Conservation (phyloP, 441 rosid genomes). For the Gossypium schwendimanii region DNA sequence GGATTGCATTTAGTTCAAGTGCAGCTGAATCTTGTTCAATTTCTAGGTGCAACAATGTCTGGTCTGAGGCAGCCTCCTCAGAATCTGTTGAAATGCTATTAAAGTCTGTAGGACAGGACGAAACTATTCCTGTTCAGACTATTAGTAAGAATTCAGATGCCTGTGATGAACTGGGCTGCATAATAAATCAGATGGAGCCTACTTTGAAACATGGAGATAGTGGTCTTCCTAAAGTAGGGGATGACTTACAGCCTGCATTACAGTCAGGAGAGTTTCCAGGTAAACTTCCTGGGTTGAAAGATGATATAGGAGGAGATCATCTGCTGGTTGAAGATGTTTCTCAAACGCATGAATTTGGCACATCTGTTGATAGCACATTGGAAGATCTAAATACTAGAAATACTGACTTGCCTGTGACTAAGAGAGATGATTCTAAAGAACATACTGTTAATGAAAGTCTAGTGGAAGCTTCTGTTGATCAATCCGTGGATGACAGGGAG, state of each 20-base stretch:
- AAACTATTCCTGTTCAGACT: slow-evolving; percentile 40
- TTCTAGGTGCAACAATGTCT: slow-evolving; percentile 80
- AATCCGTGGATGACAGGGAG: slow-evolving; percentile 27
- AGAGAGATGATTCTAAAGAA: slow-evolving; percentile 19
- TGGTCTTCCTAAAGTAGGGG: slow-evolving; percentile 30
- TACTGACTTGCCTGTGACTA: slow-evolving; percentile 20
- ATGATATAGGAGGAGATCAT: slow-evolving; percentile 33
- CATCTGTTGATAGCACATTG: slow-evolving; percentile 31
- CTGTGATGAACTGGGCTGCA: slow-evolving; percentile 72
- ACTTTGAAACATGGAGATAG: slow-evolving; percentile 36
- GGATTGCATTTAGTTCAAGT: slow-evolving; percentile 70
- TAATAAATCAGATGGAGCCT: slow-evolving; percentile 72
- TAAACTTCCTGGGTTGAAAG: slow-evolving; percentile 30
- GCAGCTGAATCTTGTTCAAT: slow-evolving; percentile 80
- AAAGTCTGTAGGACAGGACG: slow-evolving; percentile 96
- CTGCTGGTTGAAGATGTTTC: slow-evolving; percentile 36
- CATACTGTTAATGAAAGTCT: slow-evolving; percentile 22
- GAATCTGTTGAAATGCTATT: slow-evolving; percentile 99
- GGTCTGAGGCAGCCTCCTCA: slow-evolving; percentile 99
- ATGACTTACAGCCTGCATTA: slow-evolving; percentile 29
- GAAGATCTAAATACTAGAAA: slow-evolving; percentile 30
- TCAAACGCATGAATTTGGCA: slow-evolving; percentile 24
- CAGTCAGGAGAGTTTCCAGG: slow-evolving; percentile 31
- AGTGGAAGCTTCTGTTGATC: slow-evolving; percentile 23
- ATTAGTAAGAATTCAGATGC: slow-evolving; percentile 45